Conservation (phyloP, 2,329 filamentous ascomycete species). For the Verruconis gallopava region DNA sequence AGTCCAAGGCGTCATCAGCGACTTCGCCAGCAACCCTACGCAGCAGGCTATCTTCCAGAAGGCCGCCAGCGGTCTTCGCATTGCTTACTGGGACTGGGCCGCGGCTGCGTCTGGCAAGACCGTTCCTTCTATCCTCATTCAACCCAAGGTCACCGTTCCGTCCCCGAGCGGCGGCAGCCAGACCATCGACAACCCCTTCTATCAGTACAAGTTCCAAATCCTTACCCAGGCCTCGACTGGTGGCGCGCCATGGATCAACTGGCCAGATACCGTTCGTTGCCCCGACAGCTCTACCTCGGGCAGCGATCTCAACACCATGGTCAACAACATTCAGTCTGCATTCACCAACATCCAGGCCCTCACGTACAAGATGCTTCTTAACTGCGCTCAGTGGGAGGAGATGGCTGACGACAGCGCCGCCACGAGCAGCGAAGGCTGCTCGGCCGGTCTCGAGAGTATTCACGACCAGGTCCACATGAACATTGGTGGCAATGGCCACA, state of each 20-base stretch:
- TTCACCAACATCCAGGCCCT: not conserved
- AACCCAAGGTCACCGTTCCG: not conserved
- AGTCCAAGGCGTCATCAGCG: conserved; percentile 17
- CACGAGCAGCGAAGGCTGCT: not conserved
- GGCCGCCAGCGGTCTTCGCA: conserved; percentile 25
- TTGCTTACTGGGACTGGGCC: conserved; percentile 34
- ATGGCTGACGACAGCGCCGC: not conserved
- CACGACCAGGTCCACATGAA: conserved; percentile 2
- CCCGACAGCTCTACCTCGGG: not conserved
- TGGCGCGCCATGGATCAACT: conserved; percentile 6
- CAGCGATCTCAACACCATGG: not conserved
- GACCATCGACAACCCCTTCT: not conserved
- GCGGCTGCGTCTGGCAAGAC: conserved; percentile 13
- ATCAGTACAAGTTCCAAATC: not conserved
- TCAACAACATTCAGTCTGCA: not conserved
- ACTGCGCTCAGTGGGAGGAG: not conserved
- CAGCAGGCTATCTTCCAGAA: not conserved
- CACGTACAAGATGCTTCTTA: conserved; percentile 1
- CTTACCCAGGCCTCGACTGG: not conserved
- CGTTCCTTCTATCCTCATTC: not conserved
- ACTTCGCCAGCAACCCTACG: not conserved
- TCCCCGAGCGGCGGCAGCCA: not conserved
- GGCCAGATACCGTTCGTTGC: not conserved
- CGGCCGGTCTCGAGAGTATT: not conserved
- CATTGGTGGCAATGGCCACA: conserved; percentile 8